Evolutionary conservation across 768 basidiomycete genomes (phyloP).

Genomic region (Lentinula raphanica): DNA sequence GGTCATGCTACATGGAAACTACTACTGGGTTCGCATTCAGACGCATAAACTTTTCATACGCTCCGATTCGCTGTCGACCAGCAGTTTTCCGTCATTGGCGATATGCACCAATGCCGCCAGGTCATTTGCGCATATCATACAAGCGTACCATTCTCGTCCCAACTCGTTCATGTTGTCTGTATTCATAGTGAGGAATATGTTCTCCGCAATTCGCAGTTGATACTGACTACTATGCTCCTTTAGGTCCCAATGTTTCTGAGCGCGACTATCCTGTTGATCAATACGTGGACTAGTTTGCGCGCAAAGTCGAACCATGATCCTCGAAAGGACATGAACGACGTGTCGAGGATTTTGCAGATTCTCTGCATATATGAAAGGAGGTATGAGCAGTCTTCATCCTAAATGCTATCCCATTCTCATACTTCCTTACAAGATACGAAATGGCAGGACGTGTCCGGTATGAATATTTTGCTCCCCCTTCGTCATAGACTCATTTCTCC

Average conservation of each 20-base stretch:
- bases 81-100: slow-evolving; percentile 31
- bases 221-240: not conserved
- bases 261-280: slow-evolving; percentile 35
- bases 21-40: slow-evolving; percentile 24
- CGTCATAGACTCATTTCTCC: not conserved
- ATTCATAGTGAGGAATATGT: not conserved
- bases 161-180: slow-evolving; percentile 1
- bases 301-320: not conserved
- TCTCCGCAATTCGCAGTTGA: too few species aligned
- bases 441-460: not conserved
- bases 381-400: not conserved
- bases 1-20: slow-evolving; percentile 25
- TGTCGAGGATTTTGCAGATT: not conserved
- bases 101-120: slow-evolving; percentile 39
- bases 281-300: slow-evolving; percentile 26
- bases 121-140: slow-evolving; percentile 34
- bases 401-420: not conserved
- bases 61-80: slow-evolving; percentile 19
- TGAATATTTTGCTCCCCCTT: not conserved
- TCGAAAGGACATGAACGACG: not conserved
- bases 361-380: not conserved
- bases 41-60: slow-evolving; percentile 33
- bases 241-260: slow-evolving; percentile 26
- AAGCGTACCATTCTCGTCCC: slow-evolving; percentile 19
- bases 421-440: not conserved